Conservation (phyloP, 1,284 basidiomycete genomes). For the Termitomyces sp. region DNA sequence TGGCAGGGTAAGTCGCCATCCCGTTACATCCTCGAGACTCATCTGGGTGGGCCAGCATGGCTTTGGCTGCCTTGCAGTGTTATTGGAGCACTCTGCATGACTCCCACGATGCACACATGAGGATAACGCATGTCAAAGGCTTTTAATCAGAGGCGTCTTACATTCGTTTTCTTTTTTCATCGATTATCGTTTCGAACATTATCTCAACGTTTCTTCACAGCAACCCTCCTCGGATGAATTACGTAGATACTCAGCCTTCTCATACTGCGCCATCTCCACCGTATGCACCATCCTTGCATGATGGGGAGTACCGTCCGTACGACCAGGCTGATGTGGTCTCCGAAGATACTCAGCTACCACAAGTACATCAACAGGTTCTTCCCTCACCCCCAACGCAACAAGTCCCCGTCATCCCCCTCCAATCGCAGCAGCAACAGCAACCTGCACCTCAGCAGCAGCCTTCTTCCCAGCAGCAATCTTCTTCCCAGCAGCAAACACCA, state of each 20-base stretch:
- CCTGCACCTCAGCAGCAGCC: constrained; percentile 29
- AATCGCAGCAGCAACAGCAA: constrained; percentile 19
- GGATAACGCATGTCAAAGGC: constrained; percentile 1
- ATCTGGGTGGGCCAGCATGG: constrained; percentile 3
- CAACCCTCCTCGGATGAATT: constrained; percentile 48
- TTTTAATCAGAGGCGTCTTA: not conserved
- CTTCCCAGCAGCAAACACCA: constrained; percentile 48
- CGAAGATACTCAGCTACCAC: constrained; percentile 27
- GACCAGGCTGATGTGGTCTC: constrained; percentile 35
- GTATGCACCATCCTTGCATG: constrained; percentile 35
- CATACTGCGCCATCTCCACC: constrained; percentile 46
- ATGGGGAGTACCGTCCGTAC: constrained; percentile 40
- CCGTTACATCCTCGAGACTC: not conserved
- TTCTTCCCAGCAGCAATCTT: constrained; percentile 32
- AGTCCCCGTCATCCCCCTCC: constrained; percentile 11
- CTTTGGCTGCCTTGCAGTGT: constrained; percentile 1
- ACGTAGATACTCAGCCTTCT: constrained; percentile 44
- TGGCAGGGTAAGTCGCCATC: constrained; percentile 59
- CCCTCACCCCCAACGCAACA: constrained; percentile 29
- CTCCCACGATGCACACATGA: constrained; percentile 8
- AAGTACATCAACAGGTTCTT: constrained; percentile 27
- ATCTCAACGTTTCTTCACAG: constrained; percentile 27
- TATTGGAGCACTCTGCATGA: constrained; percentile 1
- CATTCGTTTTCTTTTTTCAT: constrained; percentile 2
- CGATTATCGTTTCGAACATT: constrained; percentile 1